These are phyloP conservation scores for Grigorovia humatica DNA, from an alignment of 805 yeast species.

Conservation along the genomic window DNA sequence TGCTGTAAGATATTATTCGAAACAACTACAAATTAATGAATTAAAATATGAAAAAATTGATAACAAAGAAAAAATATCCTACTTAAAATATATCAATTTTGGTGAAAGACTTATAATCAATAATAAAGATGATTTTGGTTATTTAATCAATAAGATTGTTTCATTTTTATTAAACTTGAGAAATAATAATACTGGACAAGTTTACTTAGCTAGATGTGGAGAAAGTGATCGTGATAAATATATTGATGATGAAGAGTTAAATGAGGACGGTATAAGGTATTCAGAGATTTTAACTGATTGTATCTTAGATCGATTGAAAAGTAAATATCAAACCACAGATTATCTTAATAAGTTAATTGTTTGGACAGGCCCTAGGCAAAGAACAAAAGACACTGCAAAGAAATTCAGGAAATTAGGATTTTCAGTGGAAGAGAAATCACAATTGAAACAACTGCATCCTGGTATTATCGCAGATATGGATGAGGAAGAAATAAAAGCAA, in stretches of 20 bases:
- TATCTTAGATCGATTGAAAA: conserved; percentile 31
- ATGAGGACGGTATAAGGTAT: conserved; percentile 60
- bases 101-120: conserved; percentile 80
- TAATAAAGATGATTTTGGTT: conserved; percentile 76
- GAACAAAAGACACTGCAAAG: conserved; percentile 73
- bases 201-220: conserved; percentile 85
- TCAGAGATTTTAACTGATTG: conserved; percentile 55
- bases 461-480: conserved; percentile 72
- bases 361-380: conserved; percentile 89
- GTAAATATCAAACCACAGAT: conserved; percentile 8
- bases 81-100: conserved; percentile 80
- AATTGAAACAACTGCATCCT: conserved; percentile 79
- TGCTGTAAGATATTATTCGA: conserved; percentile 70
- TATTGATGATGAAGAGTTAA: conserved; percentile 72
- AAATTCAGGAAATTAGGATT: conserved; percentile 55
- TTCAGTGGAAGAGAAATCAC: conserved; percentile 63
- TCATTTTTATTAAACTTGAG: conserved; percentile 86
- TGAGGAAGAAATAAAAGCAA: conserved; percentile 44
- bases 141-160: conserved; percentile 80
- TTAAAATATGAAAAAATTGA: conserved; percentile 67
- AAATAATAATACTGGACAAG: conserved; percentile 77
- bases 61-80: conserved; percentile 47
- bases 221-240: conserved; percentile 39
- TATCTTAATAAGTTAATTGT: conserved; percentile 29
- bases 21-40: conserved; percentile 57